Evolutionary conservation across 1,284 basidiomycete genomes (phyloP), one percentile per base, ranked within the genome.

Genomic region (Puccinia polysora): DNA sequence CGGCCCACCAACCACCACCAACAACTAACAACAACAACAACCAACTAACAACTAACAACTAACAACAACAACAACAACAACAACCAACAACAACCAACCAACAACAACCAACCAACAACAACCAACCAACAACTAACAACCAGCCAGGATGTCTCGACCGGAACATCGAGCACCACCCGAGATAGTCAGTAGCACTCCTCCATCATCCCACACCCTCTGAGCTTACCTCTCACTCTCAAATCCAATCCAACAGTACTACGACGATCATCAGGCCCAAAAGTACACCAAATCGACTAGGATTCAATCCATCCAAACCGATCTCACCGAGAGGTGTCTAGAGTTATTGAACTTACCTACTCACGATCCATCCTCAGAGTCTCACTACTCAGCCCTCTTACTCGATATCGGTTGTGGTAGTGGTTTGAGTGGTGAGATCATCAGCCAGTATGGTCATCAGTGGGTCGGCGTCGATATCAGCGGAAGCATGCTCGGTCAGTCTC

Each of bases 401-500:
- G 96, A 99, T 80, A 94, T 99, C 74, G 96, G 96, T 0, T 98
- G 95, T 78, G 96, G 96, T 4, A 93, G 90, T n/a, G 96, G 96
- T 1, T 81, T 99, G n/a, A 93, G 90, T 30, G 96, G 96, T 4
- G 95, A 98, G 81, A 92, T 98, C 76, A 83, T 99, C 60, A 92
- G 94, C 73, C 92, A 97, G 77, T 87, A 92, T 77, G 95, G 96
- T 0, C 88, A 98, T 79, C 81, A 88, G 53, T 99, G 96, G 96
- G 85, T 91, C 6, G 96, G 96, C 3, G 87, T 94, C 15, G 96
- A 98, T 80, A 89, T 98, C 74, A 88, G 93, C 0, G 95, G 96
- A 0, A 94, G 91, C 76, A 99, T 99, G 94, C 84, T 96, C 53
- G 90, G 91, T 91, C 77, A 79, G 86, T 81, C 30, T 55, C 40